Percentiles rank a stretch among this genome's conserved stretches.
Conservation (phyloP, 2,329 filamentous ascomycete species). For the Pseudogymnoascus sp. region DNA sequence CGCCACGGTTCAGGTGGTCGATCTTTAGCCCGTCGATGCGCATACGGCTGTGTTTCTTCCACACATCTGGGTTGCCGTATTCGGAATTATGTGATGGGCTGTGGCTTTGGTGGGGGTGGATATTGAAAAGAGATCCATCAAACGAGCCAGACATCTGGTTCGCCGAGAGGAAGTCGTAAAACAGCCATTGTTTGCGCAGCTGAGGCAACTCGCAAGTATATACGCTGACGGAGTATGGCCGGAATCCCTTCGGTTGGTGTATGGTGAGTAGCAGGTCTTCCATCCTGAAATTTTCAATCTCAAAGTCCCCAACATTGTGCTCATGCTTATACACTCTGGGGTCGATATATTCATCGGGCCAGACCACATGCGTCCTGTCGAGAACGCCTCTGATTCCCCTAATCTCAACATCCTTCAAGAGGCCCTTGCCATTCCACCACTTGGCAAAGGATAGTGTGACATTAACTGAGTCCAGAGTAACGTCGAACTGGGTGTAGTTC, state of each 20-base stretch:
- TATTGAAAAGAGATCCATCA: constrained; percentile 93
- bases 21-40: constrained; percentile 91
- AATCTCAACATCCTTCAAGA: constrained; percentile 85
- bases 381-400: constrained; percentile 89
- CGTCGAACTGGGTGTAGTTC: constrained; percentile 96
- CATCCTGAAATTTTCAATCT: constrained; percentile 94
- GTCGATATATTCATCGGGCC: constrained; percentile 62
- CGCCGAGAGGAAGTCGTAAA: constrained; percentile 93
- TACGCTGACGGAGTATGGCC: constrained; percentile 93
- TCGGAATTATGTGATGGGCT: constrained; percentile 60
- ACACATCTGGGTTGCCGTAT: constrained; percentile 60
- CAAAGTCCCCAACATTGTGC: constrained; percentile 87
- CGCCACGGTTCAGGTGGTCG: constrained; percentile 88
- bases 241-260: constrained; percentile 81
- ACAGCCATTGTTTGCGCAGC: constrained; percentile 90
- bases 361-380: constrained; percentile 76
- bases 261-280: constrained; percentile 88
- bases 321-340: constrained; percentile 82
- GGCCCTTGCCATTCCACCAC: constrained; percentile 96
- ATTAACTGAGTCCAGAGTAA: constrained; percentile 91
- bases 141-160: constrained; percentile 95
- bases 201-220: constrained; percentile 92
- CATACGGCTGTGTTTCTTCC: constrained; percentile 93
- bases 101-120: constrained; percentile 88
- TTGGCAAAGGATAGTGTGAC: constrained; percentile 96